These are phyloP conservation scores for Hansenula anomala DNA, from an alignment of 1,139 yeast species.

Conservation along the genomic window DNA sequence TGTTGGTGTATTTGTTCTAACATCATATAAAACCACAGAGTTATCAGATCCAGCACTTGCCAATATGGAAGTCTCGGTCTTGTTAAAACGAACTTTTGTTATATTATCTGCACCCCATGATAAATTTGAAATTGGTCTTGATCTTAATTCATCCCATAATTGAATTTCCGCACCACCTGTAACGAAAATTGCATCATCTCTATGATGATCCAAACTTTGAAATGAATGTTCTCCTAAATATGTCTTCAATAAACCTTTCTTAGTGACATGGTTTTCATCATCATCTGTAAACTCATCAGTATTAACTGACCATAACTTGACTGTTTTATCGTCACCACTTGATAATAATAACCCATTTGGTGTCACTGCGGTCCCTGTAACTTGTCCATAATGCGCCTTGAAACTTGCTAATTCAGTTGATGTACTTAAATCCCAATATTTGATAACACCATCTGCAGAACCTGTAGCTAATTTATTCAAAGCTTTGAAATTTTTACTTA, in stretches of 20 bases:
- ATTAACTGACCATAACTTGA: constrained; percentile 71
- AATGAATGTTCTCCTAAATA: constrained; percentile 83
- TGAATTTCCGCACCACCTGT: constrained; percentile 91
- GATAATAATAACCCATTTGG: constrained; percentile 65
- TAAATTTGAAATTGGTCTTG: constrained; percentile 69
- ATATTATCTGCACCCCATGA: constrained; percentile 97
- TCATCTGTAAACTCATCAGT: constrained; percentile 33
- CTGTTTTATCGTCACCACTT: constrained; percentile 88
- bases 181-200: constrained; percentile 67
- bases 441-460: constrained; percentile 91
- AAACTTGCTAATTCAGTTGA: constrained; percentile 72
- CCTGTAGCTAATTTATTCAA: constrained; percentile 84
- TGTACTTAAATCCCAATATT: constrained; percentile 84
- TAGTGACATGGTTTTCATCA: constrained; percentile 25
- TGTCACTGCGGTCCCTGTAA: constrained; percentile 81
- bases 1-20: constrained; percentile 88
- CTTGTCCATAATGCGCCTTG: constrained; percentile 89
- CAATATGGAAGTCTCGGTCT: constrained; percentile 81
- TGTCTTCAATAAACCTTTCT: constrained; percentile 60
- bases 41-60: constrained; percentile 95
- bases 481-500: constrained; percentile 72
- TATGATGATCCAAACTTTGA: constrained; percentile 83
- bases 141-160: constrained; percentile 82
- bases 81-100: constrained; percentile 77
- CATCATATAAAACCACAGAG: constrained; percentile 83